Base-by-base conservation (phyloP, 139 green algal genomes). In the Spirogloea muscicola region DNA sequence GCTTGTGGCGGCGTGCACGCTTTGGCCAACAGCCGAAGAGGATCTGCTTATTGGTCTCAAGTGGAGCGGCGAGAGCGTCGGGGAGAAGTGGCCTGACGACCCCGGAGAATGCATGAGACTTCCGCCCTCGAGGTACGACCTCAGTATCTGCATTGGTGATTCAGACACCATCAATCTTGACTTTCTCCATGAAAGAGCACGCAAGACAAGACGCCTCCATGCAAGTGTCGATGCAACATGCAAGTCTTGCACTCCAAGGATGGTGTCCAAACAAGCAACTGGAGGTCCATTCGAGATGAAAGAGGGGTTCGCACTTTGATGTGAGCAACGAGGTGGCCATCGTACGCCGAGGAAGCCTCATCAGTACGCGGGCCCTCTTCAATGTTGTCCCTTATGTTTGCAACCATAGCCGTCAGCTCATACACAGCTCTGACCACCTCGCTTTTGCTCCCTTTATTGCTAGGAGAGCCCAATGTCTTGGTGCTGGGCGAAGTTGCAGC, bases 291-390 rank as follows among this genome's bases (percentile, higher is more conserved):
- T 55, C n/a, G n/a, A 55, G n/a, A 55, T 55, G 52, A 6, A 33
- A 62, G 40, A 7, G 40, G 18, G 43, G 10, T 51, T 10, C 43
- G 10, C 60, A 84, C 86, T 84, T 86, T 89, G 69, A 96, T 76
- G 69, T 92, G 88, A 0, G 91, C 77, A 3, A 96, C 75, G 39
- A 95, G 72, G 73, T 95, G 89, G 40, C 91, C 87, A 18, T 86
- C 81, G 25, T 63, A 68, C 57, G 49, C 72, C 18, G 21, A n/a
- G 21, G 48, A 52, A 3, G 77, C 77, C 13, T 62, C 60, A 5
- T 34, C 52, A 67, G 49, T 59, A 4, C n/a, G 25, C 34, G 48
- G 55, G 3, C 78, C 77, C 43, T 86, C 83, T 21, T 87, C 85
- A 0, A 82, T 76, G 40, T 91, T 88, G 3, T 70, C 42, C 21